Evolutionary conservation across 2,329 filamentous ascomycete genomes (phyloP), one percentile per base, ranked within the genome.

Genomic region (Pseudocercospora vitis): DNA sequence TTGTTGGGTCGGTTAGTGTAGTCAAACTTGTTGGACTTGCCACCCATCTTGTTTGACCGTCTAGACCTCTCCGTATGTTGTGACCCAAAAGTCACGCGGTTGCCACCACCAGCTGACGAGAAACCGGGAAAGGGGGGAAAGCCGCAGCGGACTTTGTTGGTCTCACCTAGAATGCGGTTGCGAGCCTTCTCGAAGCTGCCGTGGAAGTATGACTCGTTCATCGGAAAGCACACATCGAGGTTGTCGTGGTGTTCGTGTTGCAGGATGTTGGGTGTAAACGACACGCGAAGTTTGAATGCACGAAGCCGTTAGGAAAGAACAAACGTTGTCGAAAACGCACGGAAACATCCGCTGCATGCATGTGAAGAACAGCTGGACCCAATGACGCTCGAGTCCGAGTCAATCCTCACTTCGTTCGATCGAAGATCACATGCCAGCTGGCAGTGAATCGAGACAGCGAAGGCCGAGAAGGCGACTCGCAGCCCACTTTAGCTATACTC

Each of bases 1-100:
- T 72, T 68, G 31, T 72, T 76, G 40, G 73, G 73, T 33, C 76
- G 72, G 73, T 79, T 68, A 39, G 63, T 65, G 59, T 65, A 71
- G 55, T 71, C 68, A 60, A 71, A 71, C 47, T 67, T 69, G 61
- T 71, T 71, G 29, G 63, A 67, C 53, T 70, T 70, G 21, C 64
- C 37, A n/a, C 37, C 66, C 66, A 63, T 58, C 14, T 23, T 61
- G 45, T 18, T 31, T 5, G 37, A 37, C 14, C 42, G 14, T 21
- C 24, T 21, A 6, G 37, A 14, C n/a, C n/a, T n/a, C n/a, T n/a
- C n/a, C n/a, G n/a, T n/a, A n/a, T n/a, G n/a, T n/a, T n/a, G n/a
- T n/a, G n/a, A n/a, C n/a, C n/a, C n/a, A n/a, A n/a, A n/a, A n/a
- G n/a, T n/a, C n/a, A n/a, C n/a, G n/a, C n/a, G n/a, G n/a, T n/a